These are phyloP conservation scores for Jackrogersella minutella DNA, from an alignment of 495 filamentous ascomycete genomes.

Conservation along the genomic window DNA sequence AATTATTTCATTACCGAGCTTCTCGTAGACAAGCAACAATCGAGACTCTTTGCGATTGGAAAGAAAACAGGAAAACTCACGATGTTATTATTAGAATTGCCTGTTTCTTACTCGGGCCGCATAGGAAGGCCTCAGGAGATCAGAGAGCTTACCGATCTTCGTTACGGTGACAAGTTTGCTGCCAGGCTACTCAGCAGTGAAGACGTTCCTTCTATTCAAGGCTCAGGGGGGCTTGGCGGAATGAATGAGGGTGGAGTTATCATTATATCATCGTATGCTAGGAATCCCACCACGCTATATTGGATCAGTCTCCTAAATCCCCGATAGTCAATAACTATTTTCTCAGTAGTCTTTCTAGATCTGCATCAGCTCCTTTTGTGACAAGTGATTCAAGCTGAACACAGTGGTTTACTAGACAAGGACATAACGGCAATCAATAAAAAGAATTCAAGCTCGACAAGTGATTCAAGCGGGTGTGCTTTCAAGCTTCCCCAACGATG, in stretches of 20 bases:
- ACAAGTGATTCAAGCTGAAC: too few species aligned
- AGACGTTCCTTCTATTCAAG: not conserved
- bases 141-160: conserved; percentile 35
- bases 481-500: conserved; percentile 6
- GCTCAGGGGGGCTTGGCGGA: not conserved
- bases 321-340: not conserved
- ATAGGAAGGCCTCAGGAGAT: conserved; percentile 33
- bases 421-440: too few species aligned
- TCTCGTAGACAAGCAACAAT: conserved; percentile 35
- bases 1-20: conserved; percentile 45
- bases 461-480: not conserved
- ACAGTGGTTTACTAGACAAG: too few species aligned
- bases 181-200: conserved; percentile 16
- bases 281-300: not conserved
- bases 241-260: not conserved
- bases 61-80: conserved; percentile 26
- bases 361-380: not conserved
- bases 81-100: conserved; percentile 44
- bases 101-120: conserved; percentile 13
- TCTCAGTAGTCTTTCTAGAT: not conserved
- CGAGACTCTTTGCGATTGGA: conserved; percentile 43
- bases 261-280: conserved; percentile 4
- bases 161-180: conserved; percentile 35
- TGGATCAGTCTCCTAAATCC: conserved; percentile 8
- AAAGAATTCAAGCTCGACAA: too few species aligned